phyloP scores from a whole-genome alignment of 78 protist species.

The Cyanophora paradoxa region DNA sequence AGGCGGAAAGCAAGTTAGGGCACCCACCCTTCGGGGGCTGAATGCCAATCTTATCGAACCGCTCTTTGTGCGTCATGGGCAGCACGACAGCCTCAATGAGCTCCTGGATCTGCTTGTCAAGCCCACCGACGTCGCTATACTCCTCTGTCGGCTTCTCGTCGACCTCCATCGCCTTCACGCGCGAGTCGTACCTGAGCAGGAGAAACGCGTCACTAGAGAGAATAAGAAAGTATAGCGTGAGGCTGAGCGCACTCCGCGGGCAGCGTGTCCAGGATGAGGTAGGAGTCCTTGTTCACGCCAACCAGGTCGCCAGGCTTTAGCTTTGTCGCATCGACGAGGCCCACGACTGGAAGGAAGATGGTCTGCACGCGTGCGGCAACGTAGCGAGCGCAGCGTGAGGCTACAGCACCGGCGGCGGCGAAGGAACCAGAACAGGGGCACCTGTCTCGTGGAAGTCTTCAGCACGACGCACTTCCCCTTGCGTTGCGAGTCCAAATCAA shows the following conservation, averaged over 20 bases:
- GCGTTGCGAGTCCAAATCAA: slow-evolving; percentile 59
- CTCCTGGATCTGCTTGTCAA: slow-evolving; percentile 95
- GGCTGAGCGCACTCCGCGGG: slow-evolving; percentile 87
- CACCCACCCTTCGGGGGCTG: slow-evolving; percentile 78
- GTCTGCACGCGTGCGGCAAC: slow-evolving; percentile 47
- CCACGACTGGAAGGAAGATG: slow-evolving; percentile 95
- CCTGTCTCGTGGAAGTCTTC: slow-evolving; percentile 87
- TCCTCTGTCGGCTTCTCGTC: slow-evolving; percentile 97
- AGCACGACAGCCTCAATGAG: slow-evolving; percentile 95
- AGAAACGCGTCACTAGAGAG: not conserved
- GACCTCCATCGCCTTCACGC: slow-evolving; percentile 99
- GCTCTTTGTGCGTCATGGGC: slow-evolving; percentile 92
- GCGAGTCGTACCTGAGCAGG: slow-evolving; percentile 91
- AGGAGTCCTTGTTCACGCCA: slow-evolving; percentile 98
- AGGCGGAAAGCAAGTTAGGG: not conserved
- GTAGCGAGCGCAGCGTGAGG: not conserved
- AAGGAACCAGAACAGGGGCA: not conserved
- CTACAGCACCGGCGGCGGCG: not conserved
- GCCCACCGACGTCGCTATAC: slow-evolving; percentile 97
- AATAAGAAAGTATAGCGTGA: not conserved
- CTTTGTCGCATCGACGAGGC: slow-evolving; percentile 86
- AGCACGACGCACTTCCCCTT: slow-evolving; percentile 77
- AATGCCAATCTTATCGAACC: slow-evolving; percentile 85
- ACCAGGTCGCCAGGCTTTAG: slow-evolving; percentile 98
- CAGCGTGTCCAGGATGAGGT: slow-evolving; percentile 88